phyloP scores from a whole-genome alignment of 139 green algal genomes.

The Astrephomene gubernaculifera region DNA sequence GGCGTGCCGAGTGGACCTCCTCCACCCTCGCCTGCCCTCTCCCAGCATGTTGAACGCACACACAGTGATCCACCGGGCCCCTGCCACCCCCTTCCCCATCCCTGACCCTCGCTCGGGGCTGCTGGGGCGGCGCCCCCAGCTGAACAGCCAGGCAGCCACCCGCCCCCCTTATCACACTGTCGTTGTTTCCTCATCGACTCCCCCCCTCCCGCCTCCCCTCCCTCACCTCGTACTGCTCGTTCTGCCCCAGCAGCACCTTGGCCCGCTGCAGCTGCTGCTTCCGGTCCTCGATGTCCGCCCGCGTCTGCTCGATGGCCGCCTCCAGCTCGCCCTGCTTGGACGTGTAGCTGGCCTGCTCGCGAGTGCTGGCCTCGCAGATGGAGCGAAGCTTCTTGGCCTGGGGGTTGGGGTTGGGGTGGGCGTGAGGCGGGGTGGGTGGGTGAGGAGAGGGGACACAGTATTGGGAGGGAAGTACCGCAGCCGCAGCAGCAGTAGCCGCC shows the following conservation, averaged over 20 bases:
- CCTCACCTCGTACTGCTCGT: constrained; percentile 70
- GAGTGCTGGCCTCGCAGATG: constrained; percentile 55
- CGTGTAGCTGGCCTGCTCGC: constrained; percentile 63
- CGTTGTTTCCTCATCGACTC: background rate
- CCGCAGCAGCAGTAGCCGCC: no score
- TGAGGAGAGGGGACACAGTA: background rate
- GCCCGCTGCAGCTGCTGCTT: constrained; percentile 65
- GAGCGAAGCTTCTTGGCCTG: constrained; percentile 49
- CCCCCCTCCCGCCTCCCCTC: background rate
- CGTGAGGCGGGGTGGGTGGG: background rate
- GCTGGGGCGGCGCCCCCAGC: no score
- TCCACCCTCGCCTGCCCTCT: no score
- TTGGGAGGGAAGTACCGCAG: background rate
- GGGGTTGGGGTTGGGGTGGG: background rate
- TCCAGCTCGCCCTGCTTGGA: constrained; percentile 60
- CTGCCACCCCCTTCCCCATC: no score
- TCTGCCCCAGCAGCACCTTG: constrained; percentile 61
- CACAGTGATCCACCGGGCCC: no score
- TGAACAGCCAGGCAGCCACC: no score
- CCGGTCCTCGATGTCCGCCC: constrained; percentile 55
- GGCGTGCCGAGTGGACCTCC: no score
- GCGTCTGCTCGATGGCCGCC: constrained; percentile 59
- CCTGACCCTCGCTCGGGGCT: no score
- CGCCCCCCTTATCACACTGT: no score
- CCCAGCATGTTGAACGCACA: no score